A percentile compares a stretch with the other conserved stretches of the same genome.
Conservation (phyloP, 176 grass and related monocot species). For the Aegilops sharonensis region DNA sequence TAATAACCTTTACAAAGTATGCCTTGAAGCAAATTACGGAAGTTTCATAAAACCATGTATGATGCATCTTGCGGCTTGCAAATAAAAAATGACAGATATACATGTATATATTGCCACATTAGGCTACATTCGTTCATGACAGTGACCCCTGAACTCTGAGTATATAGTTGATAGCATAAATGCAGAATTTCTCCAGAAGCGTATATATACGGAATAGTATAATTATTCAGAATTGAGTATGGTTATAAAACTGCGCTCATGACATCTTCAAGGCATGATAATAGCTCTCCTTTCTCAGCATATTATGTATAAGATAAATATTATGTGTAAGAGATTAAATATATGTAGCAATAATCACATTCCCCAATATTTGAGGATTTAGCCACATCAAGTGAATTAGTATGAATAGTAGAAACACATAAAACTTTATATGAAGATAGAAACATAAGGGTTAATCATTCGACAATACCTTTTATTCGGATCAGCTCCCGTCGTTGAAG, state of each 20-base stretch:
- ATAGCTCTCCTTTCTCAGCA: too few species aligned
- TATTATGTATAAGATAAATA: too few species aligned
- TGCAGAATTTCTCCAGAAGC: too few species aligned
- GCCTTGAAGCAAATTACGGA: background rate
- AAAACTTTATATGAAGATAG: background rate
- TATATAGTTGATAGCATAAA: too few species aligned
- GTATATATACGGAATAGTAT: too few species aligned
- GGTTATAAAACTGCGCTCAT: too few species aligned
- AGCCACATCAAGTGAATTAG: background rate
- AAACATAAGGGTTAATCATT: background rate
- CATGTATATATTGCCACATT: background rate
- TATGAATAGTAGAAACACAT: background rate
- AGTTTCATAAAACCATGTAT: background rate
- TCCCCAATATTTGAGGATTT: background rate
- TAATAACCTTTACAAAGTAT: background rate
- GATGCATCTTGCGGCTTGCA: background rate
- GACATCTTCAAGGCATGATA: too few species aligned
- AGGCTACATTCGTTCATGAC: background rate
- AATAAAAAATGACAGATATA: background rate
- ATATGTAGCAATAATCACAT: slow-evolving; percentile 41
- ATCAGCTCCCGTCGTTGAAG: background rate
- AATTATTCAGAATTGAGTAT: too few species aligned
- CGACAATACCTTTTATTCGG: background rate
- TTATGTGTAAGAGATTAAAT: too few species aligned
- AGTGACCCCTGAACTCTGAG: background rate